Base-by-base conservation (phyloP, 352 stramenopile genomes). In the Pythium phragmiticola region DNA sequence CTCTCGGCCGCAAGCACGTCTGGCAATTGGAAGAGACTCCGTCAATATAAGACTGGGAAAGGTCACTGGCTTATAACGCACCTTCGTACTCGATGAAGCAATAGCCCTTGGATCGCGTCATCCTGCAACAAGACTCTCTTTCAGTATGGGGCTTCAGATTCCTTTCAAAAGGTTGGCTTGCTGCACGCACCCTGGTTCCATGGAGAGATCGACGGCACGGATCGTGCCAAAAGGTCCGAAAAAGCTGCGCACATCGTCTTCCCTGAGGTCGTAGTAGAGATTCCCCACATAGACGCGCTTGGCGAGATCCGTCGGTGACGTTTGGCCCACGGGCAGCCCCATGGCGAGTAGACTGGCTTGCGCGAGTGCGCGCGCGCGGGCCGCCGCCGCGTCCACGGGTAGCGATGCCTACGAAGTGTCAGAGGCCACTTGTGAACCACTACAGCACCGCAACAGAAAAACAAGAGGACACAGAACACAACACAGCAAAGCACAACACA, bases 1-100 rank as follows among this genome's bases (percentile, higher is more conserved):
- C 78, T 90, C 51, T 92, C 84, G 8, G 84, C 84, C 39, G 84
- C 84, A 50, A 92, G 60, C n/a, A 90, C 80, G 47, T 92, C 84
- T 82, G 17, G 26, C 26, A 8, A 52, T 34, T 3, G 7, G 17
- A 23, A 23, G n/a, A 17, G 3, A 17, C 13, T 46, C 28, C 8
- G 49, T 58, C 13, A 60, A 11, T 14, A 45, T n/a, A 14, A 34
- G 47, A 11, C 11, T 30, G 42, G 4, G 14, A 41, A 14, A 43
- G 14, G 17, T 52, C 11, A 14, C 11, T 59, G 21, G 26, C n/a
- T 19, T 19, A 17, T 7, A 36, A 36, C 28, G 13, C 42, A 82
- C 75, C 75, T 46, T 92, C 80, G 39, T 88, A 92, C 56, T 92
- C 84, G 57, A 92, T 69, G 61, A 92, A 92, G 65, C 84, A 92